Base-by-base conservation (phyloP, 2,329 filamentous ascomycete genomes). In the Cladosporium phlei region DNA sequence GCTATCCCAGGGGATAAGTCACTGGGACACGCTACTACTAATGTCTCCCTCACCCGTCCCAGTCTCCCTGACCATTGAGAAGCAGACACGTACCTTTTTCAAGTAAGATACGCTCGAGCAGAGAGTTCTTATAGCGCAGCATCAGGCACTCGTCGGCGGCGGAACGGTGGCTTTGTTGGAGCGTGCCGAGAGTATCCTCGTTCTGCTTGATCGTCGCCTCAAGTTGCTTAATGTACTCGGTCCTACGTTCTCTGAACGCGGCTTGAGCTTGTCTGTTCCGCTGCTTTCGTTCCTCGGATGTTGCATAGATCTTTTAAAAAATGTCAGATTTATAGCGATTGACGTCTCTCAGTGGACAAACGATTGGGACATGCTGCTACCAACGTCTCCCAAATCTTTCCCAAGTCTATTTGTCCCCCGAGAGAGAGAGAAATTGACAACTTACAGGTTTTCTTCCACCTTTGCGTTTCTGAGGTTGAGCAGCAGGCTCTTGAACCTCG, bases 231-330 rank as follows among this genome's bases (percentile, higher is more conserved):
- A 98, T 98, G 69, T 98, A 98, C 74, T 98, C 93, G 46, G 91
- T 97, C 49, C 93, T 84, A 56, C 93, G 85, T 71, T 98, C 93
- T 58, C 93, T 85, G 63, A 98, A 98, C 48, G 93, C 93, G 46
- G 93, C 93, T 71, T 98, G 93, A 38, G 93, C 93, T 73, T 97
- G 93, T 59, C 93, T 78, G 66, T 98, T 98, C 55, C 93, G 82
- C 71, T 97, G 93, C 74, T 98, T 97, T 62, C 93, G 84, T 71
- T 98, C 93, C 69, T 98, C 93, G 9, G 93, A 97, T 27, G 93
- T 98, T 46, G 93, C 93, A 77, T 98, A 98, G 55, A 96, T 96
- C 91, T 96, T 24, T n/a, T n/a, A n/a, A n/a, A n/a, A n/a, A n/a
- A n/a, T n/a, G n/a, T n/a, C n/a, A n/a, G n/a, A n/a, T n/a, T n/a